Conservation (phyloP, 176 grass and related monocot genomes). For the Chloris gayana region DNA sequence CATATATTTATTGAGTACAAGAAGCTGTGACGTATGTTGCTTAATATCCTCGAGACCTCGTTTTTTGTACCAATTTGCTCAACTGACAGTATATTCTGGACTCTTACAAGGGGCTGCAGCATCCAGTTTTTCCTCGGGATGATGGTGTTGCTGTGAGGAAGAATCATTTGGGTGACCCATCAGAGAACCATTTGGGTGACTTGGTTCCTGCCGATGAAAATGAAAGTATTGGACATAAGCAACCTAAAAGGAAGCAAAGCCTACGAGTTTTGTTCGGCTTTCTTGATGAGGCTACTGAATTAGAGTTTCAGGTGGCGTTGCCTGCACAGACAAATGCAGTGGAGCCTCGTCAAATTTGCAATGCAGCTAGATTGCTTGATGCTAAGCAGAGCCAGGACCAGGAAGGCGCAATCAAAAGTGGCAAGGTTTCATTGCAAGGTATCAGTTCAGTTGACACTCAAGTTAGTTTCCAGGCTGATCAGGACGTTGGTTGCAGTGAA, state of each 20-base stretch:
- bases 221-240: not conserved
- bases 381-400: not conserved
- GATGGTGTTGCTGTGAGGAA: not conserved
- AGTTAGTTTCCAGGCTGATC: not conserved
- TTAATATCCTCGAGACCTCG: not conserved
- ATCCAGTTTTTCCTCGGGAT: not conserved
- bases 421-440: not conserved
- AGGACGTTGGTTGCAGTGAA: not conserved
- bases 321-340: constrained; percentile 14
- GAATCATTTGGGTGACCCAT: not conserved
- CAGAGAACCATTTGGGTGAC: constrained; percentile 1
- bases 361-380: not conserved
- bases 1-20: not conserved
- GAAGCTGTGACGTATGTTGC: not conserved
- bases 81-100: constrained; percentile 17
- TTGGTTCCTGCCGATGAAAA: not conserved
- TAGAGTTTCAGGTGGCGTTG: not conserved
- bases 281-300: constrained; percentile 21
- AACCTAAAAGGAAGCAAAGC: constrained; percentile 55
- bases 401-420: not conserved
- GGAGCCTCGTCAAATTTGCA: not conserved
- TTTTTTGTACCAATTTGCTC: not conserved
- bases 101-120: not conserved
- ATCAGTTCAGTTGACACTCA: constrained; percentile 6
- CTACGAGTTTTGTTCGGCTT: constrained; percentile 44